Conservation (phyloP, 192 early-diverging fungal genomes). For the Coemansia furcata region DNA sequence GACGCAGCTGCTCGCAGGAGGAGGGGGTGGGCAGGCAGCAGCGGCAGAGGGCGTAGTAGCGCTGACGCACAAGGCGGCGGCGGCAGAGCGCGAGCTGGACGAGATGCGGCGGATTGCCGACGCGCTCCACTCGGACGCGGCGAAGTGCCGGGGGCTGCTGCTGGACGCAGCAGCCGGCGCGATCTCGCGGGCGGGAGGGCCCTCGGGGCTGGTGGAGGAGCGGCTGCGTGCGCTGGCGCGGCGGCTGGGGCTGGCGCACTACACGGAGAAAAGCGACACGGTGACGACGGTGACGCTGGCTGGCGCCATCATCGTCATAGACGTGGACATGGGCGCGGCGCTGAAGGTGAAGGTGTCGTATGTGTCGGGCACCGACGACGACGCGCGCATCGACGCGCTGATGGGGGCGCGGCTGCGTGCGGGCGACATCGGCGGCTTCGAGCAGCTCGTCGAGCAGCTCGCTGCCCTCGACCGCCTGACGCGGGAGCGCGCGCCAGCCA, state of each 20-base stretch:
- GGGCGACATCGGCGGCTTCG: constrained; percentile 41
- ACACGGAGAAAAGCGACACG: constrained; percentile 22
- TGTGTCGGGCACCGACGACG: constrained; percentile 42
- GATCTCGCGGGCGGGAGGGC: constrained; percentile 8
- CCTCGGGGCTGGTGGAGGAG: constrained; percentile 16
- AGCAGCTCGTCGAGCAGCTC: constrained; percentile 34
- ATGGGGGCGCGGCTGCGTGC: constrained; percentile 18
- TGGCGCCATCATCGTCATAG: constrained; percentile 42
- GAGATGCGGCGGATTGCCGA: constrained; percentile 40
- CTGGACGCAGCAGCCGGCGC: constrained; percentile 36
- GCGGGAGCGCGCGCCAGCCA: constrained; percentile 23
- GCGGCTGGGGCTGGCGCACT: constrained; percentile 37
- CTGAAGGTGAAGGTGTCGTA: constrained; percentile 48
- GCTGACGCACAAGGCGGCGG: constrained; percentile 15
- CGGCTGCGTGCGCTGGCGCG: constrained; percentile 26
- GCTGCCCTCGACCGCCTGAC: constrained; percentile 35
- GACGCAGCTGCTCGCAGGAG: constrained; percentile 12
- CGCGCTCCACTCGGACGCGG: constrained; percentile 25
- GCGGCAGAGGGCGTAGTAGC: neutral
- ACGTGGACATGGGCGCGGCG: constrained; percentile 41
- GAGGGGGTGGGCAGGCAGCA: too few species aligned
- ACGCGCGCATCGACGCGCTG: constrained; percentile 38
- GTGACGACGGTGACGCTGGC: constrained; percentile 49
- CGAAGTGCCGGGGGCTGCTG: constrained; percentile 16
- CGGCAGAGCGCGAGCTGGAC: constrained; percentile 31